Conservation (phyloP, 768 basidiomycete species). For the Termitomyces sp. region DNA sequence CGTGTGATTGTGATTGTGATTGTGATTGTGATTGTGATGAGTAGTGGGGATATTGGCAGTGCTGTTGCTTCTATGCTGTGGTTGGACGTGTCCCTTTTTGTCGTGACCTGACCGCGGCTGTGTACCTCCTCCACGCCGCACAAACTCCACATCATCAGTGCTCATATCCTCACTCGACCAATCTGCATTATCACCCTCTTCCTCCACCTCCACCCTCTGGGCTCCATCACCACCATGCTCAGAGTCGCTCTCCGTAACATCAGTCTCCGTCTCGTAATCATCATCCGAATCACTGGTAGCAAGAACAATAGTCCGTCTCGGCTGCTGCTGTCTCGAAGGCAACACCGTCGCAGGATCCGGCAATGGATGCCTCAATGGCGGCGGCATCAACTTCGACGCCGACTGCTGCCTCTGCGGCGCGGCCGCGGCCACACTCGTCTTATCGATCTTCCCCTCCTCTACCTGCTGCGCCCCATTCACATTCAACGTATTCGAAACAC, state of each 20-base stretch:
- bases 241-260: slow-evolving; percentile 16
- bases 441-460: neutral
- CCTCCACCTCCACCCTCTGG: slow-evolving; percentile 7
- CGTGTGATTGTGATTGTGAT: too few relatives aligned
- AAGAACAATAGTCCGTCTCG: slow-evolving; percentile 42
- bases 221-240: slow-evolving; percentile 16
- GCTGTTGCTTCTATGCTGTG: neutral
- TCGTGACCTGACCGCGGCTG: neutral
- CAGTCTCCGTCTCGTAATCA: slow-evolving; percentile 35
- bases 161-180: slow-evolving; percentile 61
- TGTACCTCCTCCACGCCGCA: slow-evolving; percentile 5
- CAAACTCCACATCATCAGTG: slow-evolving; percentile 26
- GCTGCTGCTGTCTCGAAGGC: slow-evolving; percentile 19
- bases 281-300: slow-evolving; percentile 44
- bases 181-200: slow-evolving; percentile 42
- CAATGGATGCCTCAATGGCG: slow-evolving; percentile 16
- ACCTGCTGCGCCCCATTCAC: neutral
- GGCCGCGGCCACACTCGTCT: neutral
- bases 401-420: neutral
- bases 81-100: slow-evolving; percentile 1
- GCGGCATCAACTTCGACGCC: slow-evolving; percentile 16
- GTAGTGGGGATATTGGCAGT: neutral
- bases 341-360: slow-evolving; percentile 15
- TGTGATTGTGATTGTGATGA: slow-evolving; percentile 10
- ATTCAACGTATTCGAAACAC: neutral